A percentile compares a stretch with the other conserved stretches of the same genome.
phyloP scores from a whole-genome alignment of 2,329 filamentous ascomycete genomes.

The Pyrenophora tritici-repentis region DNA sequence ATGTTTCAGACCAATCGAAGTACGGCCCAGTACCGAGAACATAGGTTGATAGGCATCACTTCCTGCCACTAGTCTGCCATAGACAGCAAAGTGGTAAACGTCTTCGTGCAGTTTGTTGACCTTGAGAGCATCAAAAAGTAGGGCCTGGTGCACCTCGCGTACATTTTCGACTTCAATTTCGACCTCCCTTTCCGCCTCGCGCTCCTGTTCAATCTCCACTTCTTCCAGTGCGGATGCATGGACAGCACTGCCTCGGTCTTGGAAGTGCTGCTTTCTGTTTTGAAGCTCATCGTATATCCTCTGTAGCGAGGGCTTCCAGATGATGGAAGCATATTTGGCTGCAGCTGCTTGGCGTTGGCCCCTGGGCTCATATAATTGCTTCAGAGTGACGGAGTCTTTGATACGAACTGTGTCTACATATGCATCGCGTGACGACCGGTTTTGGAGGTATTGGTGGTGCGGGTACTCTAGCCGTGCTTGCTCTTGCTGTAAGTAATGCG shows the following conservation, averaged over 20 bases:
- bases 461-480: slow-evolving; percentile 55
- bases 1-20: slow-evolving; percentile 46
- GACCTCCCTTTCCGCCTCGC: slow-evolving; percentile 60
- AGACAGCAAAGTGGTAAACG: slow-evolving; percentile 53
- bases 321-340: slow-evolving; percentile 14
- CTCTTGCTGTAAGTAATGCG: slow-evolving; percentile 63
- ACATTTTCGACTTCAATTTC: slow-evolving; percentile 63
- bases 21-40: slow-evolving; percentile 51
- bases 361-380: slow-evolving; percentile 60
- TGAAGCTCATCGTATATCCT: slow-evolving; percentile 46
- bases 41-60: slow-evolving; percentile 49
- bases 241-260: slow-evolving; percentile 53
- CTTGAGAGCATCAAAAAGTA: slow-evolving; percentile 46
- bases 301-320: slow-evolving; percentile 31
- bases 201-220: slow-evolving; percentile 57
- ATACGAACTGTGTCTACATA: slow-evolving; percentile 57
- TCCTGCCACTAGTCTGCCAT: slow-evolving; percentile 50
- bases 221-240: slow-evolving; percentile 63
- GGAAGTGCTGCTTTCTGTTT: slow-evolving; percentile 41
- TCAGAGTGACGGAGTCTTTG: slow-evolving; percentile 61
- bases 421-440: slow-evolving; percentile 33
- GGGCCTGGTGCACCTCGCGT: slow-evolving; percentile 58
- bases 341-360: slow-evolving; percentile 3
- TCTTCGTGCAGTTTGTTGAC: slow-evolving; percentile 57
- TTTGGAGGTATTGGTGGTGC: slow-evolving; percentile 49